These are phyloP conservation scores for Epithele typhae DNA, from an alignment of 768 basidiomycete genomes.

Conservation along the genomic window DNA sequence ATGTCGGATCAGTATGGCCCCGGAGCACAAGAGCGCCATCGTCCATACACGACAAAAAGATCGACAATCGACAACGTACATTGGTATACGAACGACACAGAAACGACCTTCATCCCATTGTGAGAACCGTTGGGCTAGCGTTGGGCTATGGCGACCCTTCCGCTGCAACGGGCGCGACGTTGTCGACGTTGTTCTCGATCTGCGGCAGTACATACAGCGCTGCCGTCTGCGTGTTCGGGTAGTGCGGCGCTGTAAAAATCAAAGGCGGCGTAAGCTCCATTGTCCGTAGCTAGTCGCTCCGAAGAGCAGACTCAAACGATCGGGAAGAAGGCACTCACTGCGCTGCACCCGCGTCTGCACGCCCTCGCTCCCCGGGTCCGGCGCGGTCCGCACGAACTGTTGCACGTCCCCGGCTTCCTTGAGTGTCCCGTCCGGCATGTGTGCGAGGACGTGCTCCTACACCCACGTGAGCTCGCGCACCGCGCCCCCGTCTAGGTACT, in stretches of 20 bases:
- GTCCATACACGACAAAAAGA: too few species aligned
- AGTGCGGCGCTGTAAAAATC: slow-evolving; percentile 72
- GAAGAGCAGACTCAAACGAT: neutral
- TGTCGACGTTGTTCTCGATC: slow-evolving; percentile 63
- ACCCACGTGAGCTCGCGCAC: slow-evolving; percentile 68
- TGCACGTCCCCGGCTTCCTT: slow-evolving; percentile 49
- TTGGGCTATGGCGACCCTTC: neutral
- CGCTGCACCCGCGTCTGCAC: slow-evolving; percentile 33
- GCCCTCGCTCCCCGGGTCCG: slow-evolving; percentile 42
- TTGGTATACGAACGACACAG: too few species aligned
- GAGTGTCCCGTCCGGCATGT: slow-evolving; percentile 12
- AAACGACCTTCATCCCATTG: too few species aligned
- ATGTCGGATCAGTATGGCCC: too few species aligned
- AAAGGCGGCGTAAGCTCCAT: slow-evolving; percentile 4
- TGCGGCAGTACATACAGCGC: slow-evolving; percentile 79
- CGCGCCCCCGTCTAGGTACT: slow-evolving; percentile 56
- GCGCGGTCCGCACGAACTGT: slow-evolving; percentile 64
- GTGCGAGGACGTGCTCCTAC: slow-evolving; percentile 43
- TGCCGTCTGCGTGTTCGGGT: slow-evolving; percentile 86
- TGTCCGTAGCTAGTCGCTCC: too few species aligned
- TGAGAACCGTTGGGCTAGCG: too few species aligned
- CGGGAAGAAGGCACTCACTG: slow-evolving; percentile 26
- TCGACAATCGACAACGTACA: too few species aligned
- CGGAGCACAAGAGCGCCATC: too few species aligned
- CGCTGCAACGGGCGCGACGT: neutral